These are phyloP conservation scores for Echinochloa phyllopogon DNA, from an alignment of 176 grass and related monocot species.

Conservation along the genomic window DNA sequence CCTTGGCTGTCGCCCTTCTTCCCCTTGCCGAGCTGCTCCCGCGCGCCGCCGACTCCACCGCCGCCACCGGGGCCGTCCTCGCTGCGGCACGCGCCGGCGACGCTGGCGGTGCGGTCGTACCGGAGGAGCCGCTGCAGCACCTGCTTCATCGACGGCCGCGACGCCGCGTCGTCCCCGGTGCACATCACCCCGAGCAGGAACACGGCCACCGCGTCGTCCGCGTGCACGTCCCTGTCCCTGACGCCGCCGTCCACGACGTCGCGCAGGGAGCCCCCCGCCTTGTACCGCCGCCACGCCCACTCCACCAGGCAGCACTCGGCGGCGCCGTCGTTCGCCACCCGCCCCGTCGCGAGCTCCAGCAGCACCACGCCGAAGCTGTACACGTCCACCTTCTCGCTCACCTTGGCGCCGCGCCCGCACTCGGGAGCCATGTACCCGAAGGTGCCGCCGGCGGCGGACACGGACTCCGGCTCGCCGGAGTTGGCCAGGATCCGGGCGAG, in stretches of 20 bases:
- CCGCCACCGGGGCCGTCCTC: not conserved
- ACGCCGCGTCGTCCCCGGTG: slow-evolving; percentile 41
- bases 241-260: slow-evolving; percentile 47
- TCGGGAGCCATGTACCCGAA: slow-evolving; percentile 92
- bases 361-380: slow-evolving; percentile 86
- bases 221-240: slow-evolving; percentile 25
- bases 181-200: slow-evolving; percentile 59
- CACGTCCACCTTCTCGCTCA: slow-evolving; percentile 77
- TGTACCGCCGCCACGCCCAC: slow-evolving; percentile 57
- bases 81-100: not conserved
- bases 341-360: slow-evolving; percentile 58
- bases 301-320: slow-evolving; percentile 44
- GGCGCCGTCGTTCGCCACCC: slow-evolving; percentile 44
- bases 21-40: not conserved
- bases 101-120: slow-evolving; percentile 47
- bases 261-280: slow-evolving; percentile 1
- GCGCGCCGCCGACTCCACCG: too few species aligned
- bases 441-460: slow-evolving; percentile 53
- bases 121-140: slow-evolving; percentile 43
- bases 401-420: slow-evolving; percentile 35
- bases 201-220: slow-evolving; percentile 50
- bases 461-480: slow-evolving; percentile 46
- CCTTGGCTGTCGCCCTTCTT: not conserved
- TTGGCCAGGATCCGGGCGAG: slow-evolving; percentile 59
- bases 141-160: slow-evolving; percentile 67